These are phyloP conservation scores for Penicillium nordicum DNA, from an alignment of 2,329 filamentous ascomycete species.

Conservation along the genomic window DNA sequence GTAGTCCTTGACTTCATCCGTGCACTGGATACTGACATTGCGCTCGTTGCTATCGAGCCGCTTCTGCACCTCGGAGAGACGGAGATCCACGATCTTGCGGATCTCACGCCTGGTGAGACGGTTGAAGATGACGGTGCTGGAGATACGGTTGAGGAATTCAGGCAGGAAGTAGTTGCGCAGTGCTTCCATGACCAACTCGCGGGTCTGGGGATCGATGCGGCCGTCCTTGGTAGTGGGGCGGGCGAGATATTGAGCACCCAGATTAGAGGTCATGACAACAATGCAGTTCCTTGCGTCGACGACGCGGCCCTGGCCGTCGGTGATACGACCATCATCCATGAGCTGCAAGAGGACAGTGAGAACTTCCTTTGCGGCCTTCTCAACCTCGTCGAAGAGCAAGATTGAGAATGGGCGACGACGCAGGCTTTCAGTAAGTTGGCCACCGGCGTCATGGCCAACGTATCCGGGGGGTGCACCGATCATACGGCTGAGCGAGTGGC, in stretches of 20 bases:
- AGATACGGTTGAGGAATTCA: constrained; percentile 98
- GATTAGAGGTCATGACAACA: constrained; percentile 97
- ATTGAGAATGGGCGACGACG: constrained; percentile 96
- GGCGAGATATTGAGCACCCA: constrained; percentile 90
- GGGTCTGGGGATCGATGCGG: constrained; percentile 77
- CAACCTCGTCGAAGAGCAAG: constrained; percentile 93
- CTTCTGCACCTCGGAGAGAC: constrained; percentile 84
- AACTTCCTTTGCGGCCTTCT: constrained; percentile 97
- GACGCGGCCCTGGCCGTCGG: constrained; percentile 91
- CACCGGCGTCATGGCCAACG: constrained; percentile 92
- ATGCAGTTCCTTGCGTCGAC: constrained; percentile 98
- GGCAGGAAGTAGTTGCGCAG: constrained; percentile 95
- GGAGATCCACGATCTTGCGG: constrained; percentile 89
- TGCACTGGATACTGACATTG: constrained; percentile 79
- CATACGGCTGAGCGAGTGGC: constrained; percentile 92
- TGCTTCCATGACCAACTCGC: constrained; percentile 84
- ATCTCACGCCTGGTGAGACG: constrained; percentile 86
- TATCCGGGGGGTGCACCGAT: constrained; percentile 97
- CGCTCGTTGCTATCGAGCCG: constrained; percentile 80
- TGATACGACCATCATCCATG: constrained; percentile 98
- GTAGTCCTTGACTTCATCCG: constrained; percentile 85
- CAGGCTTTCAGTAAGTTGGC: constrained; percentile 90
- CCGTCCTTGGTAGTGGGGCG: constrained; percentile 75
- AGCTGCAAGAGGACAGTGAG: constrained; percentile 96
- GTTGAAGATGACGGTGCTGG: constrained; percentile 96